Percentiles rank a stretch among this genome's conserved stretches.
Evolutionary conservation across 768 basidiomycete species (phyloP).

Genomic region (Mrakia frigida): DNA sequence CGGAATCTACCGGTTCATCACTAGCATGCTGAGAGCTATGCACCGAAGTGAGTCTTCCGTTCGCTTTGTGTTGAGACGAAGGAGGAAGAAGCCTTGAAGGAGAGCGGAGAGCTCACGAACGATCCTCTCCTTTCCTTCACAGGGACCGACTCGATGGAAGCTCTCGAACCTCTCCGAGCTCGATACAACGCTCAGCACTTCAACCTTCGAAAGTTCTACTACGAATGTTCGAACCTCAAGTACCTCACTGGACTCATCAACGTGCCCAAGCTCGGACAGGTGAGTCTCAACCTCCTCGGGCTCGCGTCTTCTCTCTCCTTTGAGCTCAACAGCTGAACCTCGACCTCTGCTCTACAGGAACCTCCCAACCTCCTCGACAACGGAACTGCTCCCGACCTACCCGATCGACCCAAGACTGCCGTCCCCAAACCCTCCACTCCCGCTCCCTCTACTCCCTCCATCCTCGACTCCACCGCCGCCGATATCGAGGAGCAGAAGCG

Average conservation of each 20-base stretch:
- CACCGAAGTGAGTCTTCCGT: conserved; percentile 63
- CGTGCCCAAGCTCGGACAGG: conserved; percentile 92
- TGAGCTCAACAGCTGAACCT: too few species aligned
- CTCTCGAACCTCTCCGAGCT: conserved; percentile 77
- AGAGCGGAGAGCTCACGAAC: too few species aligned
- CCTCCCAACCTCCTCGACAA: conserved; percentile 88
- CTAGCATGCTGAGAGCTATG: conserved; percentile 97
- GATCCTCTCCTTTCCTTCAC: conserved; percentile 1
- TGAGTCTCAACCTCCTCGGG: conserved; percentile 44
- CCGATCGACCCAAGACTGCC: conserved; percentile 65
- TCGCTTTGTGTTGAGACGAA: conserved; percentile 6
- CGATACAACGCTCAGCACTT: conserved; percentile 89
- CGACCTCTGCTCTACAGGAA: conserved; percentile 58
- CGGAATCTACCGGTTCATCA: conserved; percentile 98
- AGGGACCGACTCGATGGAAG: conserved; percentile 88
- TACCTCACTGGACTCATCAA: conserved; percentile 96
- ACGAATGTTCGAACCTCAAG: conserved; percentile 97
- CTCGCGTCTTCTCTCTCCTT: neutral
- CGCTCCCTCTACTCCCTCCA: conserved; percentile 63
- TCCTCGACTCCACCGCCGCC: conserved; percentile 57
- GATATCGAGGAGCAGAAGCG: conserved; percentile 82
- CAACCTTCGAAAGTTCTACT: conserved; percentile 92
- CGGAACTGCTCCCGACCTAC: conserved; percentile 71
- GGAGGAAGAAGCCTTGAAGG: neutral
- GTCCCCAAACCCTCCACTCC: conserved; percentile 40